These are phyloP conservation scores for Monosporascus sp. DNA, from an alignment of 2,329 filamentous ascomycete genomes.

Conservation along the genomic window DNA sequence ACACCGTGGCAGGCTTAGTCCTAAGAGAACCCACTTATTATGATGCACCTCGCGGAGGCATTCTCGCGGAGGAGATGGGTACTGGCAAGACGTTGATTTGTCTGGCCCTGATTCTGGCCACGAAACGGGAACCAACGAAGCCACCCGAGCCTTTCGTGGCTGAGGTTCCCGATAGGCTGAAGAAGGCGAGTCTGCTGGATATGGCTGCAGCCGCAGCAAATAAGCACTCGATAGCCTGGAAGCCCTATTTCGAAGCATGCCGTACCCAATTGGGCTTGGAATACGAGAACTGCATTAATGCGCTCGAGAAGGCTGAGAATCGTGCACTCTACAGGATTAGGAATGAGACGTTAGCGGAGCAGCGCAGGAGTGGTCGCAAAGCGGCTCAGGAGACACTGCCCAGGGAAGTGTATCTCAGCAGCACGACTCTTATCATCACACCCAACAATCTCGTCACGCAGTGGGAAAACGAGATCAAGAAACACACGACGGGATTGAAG, in stretches of 20 bases:
- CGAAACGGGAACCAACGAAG: constrained; percentile 59
- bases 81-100: constrained; percentile 86
- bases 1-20: constrained; percentile 57
- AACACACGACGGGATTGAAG: constrained; percentile 65
- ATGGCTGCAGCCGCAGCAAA: constrained; percentile 72
- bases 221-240: constrained; percentile 66
- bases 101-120: constrained; percentile 70
- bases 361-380: constrained; percentile 33
- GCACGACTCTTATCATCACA: constrained; percentile 71
- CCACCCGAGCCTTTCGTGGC: constrained; percentile 56
- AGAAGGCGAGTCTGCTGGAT: constrained; percentile 58
- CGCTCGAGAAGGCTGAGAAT: constrained; percentile 46
- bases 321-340: constrained; percentile 52
- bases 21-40: constrained; percentile 65
- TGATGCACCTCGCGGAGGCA: constrained; percentile 69
- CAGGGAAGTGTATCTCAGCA: constrained; percentile 56
- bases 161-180: constrained; percentile 33
- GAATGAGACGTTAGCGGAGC: constrained; percentile 32
- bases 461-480: constrained; percentile 75
- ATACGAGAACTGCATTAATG: constrained; percentile 48
- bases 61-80: constrained; percentile 77
- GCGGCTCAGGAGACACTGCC: constrained; percentile 27
- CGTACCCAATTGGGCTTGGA: constrained; percentile 40
- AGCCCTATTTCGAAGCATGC: constrained; percentile 52
- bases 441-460: constrained; percentile 80